Evolutionary conservation across 495 filamentous ascomycete species (phyloP).

Genomic region (Aspergillus sclerotiicarbonarius): DNA sequence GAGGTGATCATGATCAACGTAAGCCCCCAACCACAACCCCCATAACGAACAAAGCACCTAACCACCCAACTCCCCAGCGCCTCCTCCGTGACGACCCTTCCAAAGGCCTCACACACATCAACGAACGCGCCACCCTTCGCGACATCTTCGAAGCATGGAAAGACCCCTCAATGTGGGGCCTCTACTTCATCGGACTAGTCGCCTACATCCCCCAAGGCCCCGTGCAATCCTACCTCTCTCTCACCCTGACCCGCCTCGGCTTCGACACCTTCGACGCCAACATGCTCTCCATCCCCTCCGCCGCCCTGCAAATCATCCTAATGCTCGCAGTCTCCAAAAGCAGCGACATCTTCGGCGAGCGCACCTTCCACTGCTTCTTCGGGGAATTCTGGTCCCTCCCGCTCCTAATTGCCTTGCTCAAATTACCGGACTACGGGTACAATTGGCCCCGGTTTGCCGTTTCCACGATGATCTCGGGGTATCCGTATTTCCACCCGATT

Average conservation of each 20-base stretch:
- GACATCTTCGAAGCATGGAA: slow-evolving; percentile 32
- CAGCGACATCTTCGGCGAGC: slow-evolving; percentile 45
- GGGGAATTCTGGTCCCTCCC: slow-evolving; percentile 49
- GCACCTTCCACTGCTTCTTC: slow-evolving; percentile 42
- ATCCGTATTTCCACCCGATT: slow-evolving; percentile 50
- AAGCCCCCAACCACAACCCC: background rate
- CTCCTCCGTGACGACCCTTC: slow-evolving; percentile 52
- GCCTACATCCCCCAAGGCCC: slow-evolving; percentile 48
- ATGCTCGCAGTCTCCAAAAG: slow-evolving; percentile 42
- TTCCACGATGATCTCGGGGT: slow-evolving; percentile 37
- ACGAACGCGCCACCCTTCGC: slow-evolving; percentile 26
- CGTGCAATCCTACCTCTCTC: slow-evolving; percentile 39
- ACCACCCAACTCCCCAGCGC: slow-evolving; percentile 25
- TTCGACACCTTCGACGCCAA: slow-evolving; percentile 47
- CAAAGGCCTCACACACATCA: slow-evolving; percentile 42
- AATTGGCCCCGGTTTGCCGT: slow-evolving; percentile 43
- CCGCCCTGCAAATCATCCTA: slow-evolving; percentile 41
- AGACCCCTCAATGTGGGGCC: slow-evolving; percentile 41
- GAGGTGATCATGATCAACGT: slow-evolving; percentile 49
- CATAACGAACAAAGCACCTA: background rate
- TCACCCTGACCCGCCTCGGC: slow-evolving; percentile 39
- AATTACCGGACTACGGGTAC: slow-evolving; percentile 30
- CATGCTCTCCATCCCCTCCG: slow-evolving; percentile 45
- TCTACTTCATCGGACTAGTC: slow-evolving; percentile 47
- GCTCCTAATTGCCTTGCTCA: slow-evolving; percentile 37